Percentiles rank a stretch among this genome's conserved stretches.
phyloP scores from a whole-genome alignment of 2,329 filamentous ascomycete genomes.

The Ploettnerulaceae sp. region DNA sequence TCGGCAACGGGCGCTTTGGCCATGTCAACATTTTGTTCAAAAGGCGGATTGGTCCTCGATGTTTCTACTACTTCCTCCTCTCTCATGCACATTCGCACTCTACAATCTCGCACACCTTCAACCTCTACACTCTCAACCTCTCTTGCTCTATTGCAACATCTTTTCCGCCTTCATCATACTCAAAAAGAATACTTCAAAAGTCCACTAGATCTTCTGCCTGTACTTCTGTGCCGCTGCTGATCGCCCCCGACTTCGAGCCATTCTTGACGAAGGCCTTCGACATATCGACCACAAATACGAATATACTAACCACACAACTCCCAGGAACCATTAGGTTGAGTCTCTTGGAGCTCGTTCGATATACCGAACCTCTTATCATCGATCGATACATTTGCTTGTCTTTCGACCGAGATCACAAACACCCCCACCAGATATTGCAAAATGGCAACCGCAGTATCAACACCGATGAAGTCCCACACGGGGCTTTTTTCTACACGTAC shows the following conservation, averaged over 20 bases:
- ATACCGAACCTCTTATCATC: constrained; percentile 34
- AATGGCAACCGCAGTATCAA: constrained; percentile 87
- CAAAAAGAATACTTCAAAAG: constrained; percentile 30
- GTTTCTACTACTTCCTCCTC: constrained; percentile 22
- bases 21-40: constrained; percentile 5
- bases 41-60: constrained; percentile 7
- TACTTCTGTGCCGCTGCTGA: constrained; percentile 39
- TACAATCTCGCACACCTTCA: constrained; percentile 30
- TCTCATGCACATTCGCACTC: constrained; percentile 30
- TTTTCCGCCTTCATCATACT: constrained; percentile 22
- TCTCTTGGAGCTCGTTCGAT: constrained; percentile 54
- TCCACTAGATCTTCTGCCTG: constrained; percentile 46
- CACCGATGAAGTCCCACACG: constrained; percentile 90
- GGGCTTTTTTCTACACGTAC: constrained; percentile 89
- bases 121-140: constrained; percentile 26
- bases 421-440: constrained; percentile 38
- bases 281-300: constrained; percentile 44
- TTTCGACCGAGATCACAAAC: constrained; percentile 42
- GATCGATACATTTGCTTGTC: constrained; percentile 47
- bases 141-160: constrained; percentile 25
- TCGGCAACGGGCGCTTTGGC: constrained; percentile 16
- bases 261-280: constrained; percentile 44
- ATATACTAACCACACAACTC: constrained; percentile 43
- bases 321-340: constrained; percentile 56
- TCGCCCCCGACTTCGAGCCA: constrained; percentile 42